Conservation (phyloP, 2,329 filamentous ascomycete genomes). For the Talaromyces rugulosus region DNA sequence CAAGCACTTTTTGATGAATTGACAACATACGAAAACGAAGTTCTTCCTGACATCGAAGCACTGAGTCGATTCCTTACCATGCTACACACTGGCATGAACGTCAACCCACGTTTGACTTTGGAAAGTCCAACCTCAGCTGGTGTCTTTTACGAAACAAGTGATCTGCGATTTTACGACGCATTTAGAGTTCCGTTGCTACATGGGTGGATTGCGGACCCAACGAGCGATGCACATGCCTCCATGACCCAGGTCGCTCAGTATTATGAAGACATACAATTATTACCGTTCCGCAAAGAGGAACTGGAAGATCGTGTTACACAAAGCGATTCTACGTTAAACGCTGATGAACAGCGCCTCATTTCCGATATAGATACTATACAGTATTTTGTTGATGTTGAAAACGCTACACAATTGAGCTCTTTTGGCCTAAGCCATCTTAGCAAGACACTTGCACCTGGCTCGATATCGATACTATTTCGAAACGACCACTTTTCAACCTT, state of each 20-base stretch:
- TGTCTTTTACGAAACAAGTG: constrained; percentile 78
- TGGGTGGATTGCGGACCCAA: constrained; percentile 75
- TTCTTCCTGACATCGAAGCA: constrained; percentile 80
- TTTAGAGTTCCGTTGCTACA: constrained; percentile 88
- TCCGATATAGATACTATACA: constrained; percentile 83
- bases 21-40: constrained; percentile 68
- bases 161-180: constrained; percentile 86
- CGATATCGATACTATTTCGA: constrained; percentile 85
- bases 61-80: constrained; percentile 83
- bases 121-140: constrained; percentile 49
- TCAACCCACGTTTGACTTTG: constrained; percentile 83
- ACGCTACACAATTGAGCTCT: constrained; percentile 81
- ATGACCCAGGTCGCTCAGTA: constrained; percentile 72
- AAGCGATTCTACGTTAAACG: constrained; percentile 56
- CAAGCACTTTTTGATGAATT: constrained; percentile 92
- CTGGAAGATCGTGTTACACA: constrained; percentile 71
- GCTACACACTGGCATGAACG: constrained; percentile 94
- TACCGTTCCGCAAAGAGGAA: constrained; percentile 85
- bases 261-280: constrained; percentile 86
- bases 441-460: constrained; percentile 66
- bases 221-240: constrained; percentile 64
- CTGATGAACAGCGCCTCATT: constrained; percentile 70
- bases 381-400: constrained; percentile 65
- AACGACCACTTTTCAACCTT: constrained; percentile 97
- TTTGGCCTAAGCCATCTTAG: constrained; percentile 74